phyloP scores from a whole-genome alignment of 2,329 filamentous ascomycete genomes.

The Myriosclerotinia curreyana region DNA sequence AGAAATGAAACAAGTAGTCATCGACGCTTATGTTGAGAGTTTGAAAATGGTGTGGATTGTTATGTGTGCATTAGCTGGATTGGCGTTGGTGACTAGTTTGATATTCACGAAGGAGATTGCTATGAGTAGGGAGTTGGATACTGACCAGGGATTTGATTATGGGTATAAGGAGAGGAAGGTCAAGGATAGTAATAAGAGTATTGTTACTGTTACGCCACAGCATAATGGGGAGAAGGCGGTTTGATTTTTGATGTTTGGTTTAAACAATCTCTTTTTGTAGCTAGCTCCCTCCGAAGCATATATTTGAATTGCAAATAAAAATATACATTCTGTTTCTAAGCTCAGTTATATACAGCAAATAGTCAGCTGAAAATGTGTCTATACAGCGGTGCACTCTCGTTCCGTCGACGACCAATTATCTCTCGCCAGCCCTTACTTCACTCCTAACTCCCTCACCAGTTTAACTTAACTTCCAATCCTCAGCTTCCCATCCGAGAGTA shows the following conservation, averaged over 20 bases:
- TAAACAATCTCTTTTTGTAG: no score
- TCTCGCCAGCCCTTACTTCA: no score
- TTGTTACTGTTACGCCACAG: not conserved
- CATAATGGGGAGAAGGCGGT: not conserved
- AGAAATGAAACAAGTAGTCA: slow-evolving; percentile 21
- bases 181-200: not conserved
- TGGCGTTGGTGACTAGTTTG: slow-evolving; percentile 40
- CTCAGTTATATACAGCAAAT: no score
- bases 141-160: slow-evolving; percentile 19
- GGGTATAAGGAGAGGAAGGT: slow-evolving; percentile 5
- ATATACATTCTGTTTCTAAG: no score
- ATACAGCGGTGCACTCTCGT: no score
- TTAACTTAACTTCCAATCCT: no score
- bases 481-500: no score
- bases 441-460: no score
- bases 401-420: no score
- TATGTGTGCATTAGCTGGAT: slow-evolving; percentile 30
- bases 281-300: no score
- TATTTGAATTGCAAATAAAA: no score
- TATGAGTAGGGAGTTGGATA: slow-evolving; percentile 51
- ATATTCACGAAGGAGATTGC: slow-evolving; percentile 44
- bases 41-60: slow-evolving; percentile 33
- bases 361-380: no score
- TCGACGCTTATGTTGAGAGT: slow-evolving; percentile 28
- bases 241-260: not conserved